Percentiles rank a stretch among this genome's conserved stretches.
phyloP scores from a whole-genome alignment of 1,139 yeast genomes.

The Saccharomyces uvarum region DNA sequence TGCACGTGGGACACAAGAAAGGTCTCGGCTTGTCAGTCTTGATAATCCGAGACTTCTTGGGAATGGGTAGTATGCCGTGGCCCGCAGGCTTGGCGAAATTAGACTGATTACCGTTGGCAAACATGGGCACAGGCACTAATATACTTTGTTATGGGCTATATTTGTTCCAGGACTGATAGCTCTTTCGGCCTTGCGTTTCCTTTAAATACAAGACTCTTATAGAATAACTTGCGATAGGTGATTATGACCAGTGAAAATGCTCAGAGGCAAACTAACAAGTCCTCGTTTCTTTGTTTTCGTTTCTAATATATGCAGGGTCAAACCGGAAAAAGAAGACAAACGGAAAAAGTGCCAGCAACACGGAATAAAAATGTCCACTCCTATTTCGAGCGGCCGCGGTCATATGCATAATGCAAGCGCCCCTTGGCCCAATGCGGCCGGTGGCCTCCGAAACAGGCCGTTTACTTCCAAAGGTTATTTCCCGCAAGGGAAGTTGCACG shows the following conservation, averaged over 20 bases:
- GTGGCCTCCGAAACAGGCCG: background rate
- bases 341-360: background rate
- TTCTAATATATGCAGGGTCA: background rate
- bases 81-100: background rate
- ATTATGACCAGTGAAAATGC: background rate
- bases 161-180: background rate
- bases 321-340: background rate
- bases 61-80: constrained; percentile 56
- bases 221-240: background rate
- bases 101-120: background rate
- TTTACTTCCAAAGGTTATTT: background rate
- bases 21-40: constrained; percentile 89
- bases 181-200: background rate
- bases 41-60: constrained; percentile 74
- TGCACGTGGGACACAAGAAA: constrained; percentile 82
- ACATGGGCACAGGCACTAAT: background rate
- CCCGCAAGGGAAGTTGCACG: background rate
- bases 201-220: background rate
- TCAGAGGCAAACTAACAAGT: background rate
- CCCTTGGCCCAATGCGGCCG: background rate
- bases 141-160: background rate
- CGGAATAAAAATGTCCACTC: background rate
- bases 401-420: background rate
- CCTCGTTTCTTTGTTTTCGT: background rate
- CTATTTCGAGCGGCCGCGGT: background rate